Evolutionary conservation across 768 basidiomycete genomes (phyloP), one percentile per base, ranked within the genome.

Genomic region (Rubroboletus pulcherrimus): DNA sequence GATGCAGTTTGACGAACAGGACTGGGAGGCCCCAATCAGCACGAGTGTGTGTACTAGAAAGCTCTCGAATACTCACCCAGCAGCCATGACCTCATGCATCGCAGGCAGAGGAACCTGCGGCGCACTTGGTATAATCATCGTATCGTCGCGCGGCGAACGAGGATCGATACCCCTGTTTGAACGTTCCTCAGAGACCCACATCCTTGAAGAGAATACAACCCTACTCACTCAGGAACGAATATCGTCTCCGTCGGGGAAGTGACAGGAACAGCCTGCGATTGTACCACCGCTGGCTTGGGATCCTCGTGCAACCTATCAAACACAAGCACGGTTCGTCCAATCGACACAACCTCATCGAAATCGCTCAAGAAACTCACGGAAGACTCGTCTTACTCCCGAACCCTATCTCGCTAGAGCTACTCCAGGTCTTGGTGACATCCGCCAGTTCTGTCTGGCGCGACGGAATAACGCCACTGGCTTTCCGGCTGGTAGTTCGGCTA

Each of bases 51-150:
- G 21, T 7, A 26, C 19, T 15, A 8, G 21, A 24, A 30, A 30
- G 19, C 14, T 34, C 12, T 34, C 21, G 5, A 48, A 33, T 14
- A 33, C 67, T 56, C 31, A 66, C 72, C 51, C 47, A 9, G 55
- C 37, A 21, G 59, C 57, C 56, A 72, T 72, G 30, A 74, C 66
- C 52, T 72, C 73, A n/a, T 72, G 52, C 69, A 72, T 71, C 14
- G 67, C 54, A 14, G 69, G 71, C 24, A 74, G 56, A 17, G 73
- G 69, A 15, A 72, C 52, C 33, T 68, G 64, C 2, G 69, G 70
- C 29, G 62, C 64, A 10, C 31, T 55, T n/a, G 67, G 62, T 12
- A 33, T 33, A 31, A 69, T 5, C 55, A 72, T 50, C 19, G 49
- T 31, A 6, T 72, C 70, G 38, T 74, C 71, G 19, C 71, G 66